phyloP scores from a whole-genome alignment of 345 rosid genomes.

The Citrus inodora region DNA sequence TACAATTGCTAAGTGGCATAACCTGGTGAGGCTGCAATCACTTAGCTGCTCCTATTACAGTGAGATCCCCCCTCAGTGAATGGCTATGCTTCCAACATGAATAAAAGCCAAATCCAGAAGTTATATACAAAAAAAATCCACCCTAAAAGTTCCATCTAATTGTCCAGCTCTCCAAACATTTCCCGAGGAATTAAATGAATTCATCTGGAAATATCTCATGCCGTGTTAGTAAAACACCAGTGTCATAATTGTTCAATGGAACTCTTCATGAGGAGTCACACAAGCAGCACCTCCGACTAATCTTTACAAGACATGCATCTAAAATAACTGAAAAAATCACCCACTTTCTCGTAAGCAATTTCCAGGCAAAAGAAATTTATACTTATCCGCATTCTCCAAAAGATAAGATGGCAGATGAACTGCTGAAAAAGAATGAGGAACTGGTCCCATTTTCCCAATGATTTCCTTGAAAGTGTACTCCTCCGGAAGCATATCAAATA shows the following conservation, averaged over 20 bases:
- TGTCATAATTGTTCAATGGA: constrained; percentile 16
- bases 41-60: constrained; percentile 13
- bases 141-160: constrained; percentile 25
- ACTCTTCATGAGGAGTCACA: constrained; percentile 19
- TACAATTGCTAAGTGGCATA: constrained; percentile 12
- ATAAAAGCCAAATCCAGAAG: constrained; percentile 22
- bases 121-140: constrained; percentile 36
- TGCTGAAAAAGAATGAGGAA: constrained; percentile 61
- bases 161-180: constrained; percentile 20
- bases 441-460: constrained; percentile 65
- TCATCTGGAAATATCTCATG: constrained; percentile 7
- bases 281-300: constrained; percentile 17
- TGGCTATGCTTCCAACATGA: constrained; percentile 15
- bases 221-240: constrained; percentile 18
- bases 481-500: constrained; percentile 69
- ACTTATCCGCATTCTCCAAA: constrained; percentile 51
- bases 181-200: constrained; percentile 7
- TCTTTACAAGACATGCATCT: constrained; percentile 14
- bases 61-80: constrained; percentile 11
- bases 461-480: constrained; percentile 61
- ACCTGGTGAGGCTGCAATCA: constrained; percentile 10
- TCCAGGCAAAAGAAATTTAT: constrained; percentile 61
- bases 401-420: constrained; percentile 64
- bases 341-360: constrained; percentile 55
- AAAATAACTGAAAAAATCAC: constrained; percentile 17